Conservation (phyloP, 2,329 filamentous ascomycete genomes). For the Xylaria sp. region DNA sequence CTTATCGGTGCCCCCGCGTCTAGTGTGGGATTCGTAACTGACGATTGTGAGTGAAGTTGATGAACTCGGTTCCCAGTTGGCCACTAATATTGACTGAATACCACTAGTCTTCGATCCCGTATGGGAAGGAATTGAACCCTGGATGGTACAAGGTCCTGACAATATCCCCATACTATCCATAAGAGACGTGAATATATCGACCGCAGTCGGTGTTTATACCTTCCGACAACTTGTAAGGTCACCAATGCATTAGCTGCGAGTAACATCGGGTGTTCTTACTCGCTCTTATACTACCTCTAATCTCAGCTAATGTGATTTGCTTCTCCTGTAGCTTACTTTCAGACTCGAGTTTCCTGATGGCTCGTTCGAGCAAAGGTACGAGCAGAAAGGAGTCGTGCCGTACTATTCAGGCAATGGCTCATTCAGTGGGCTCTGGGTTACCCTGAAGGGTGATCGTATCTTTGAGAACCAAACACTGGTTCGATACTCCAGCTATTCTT, state of each 20-base stretch:
- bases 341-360: slow-evolving; percentile 28
- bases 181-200: slow-evolving; percentile 14
- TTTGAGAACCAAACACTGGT: slow-evolving; percentile 34
- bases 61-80: not conserved
- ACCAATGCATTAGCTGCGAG: not conserved
- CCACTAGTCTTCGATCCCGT: slow-evolving; percentile 20
- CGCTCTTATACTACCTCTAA: too few species aligned
- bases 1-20: slow-evolving; percentile 28
- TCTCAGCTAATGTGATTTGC: not conserved
- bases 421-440: slow-evolving; percentile 29
- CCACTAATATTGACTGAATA: not conserved
- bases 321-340: slow-evolving; percentile 18
- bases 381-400: slow-evolving; percentile 28
- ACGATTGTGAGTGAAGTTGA: slow-evolving; percentile 30
- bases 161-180: slow-evolving; percentile 28
- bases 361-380: slow-evolving; percentile 33
- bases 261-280: not conserved
- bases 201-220: slow-evolving; percentile 19
- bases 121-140: slow-evolving; percentile 20
- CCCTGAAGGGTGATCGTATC: slow-evolving; percentile 28
- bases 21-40: slow-evolving; percentile 13
- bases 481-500: slow-evolving; percentile 26
- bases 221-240: slow-evolving; percentile 26
- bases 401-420: slow-evolving; percentile 31
- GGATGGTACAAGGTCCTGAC: slow-evolving; percentile 15